Evolutionary conservation across 129 eudicot genomes (phyloP).

Genomic region (Saussurea involucrata): DNA sequence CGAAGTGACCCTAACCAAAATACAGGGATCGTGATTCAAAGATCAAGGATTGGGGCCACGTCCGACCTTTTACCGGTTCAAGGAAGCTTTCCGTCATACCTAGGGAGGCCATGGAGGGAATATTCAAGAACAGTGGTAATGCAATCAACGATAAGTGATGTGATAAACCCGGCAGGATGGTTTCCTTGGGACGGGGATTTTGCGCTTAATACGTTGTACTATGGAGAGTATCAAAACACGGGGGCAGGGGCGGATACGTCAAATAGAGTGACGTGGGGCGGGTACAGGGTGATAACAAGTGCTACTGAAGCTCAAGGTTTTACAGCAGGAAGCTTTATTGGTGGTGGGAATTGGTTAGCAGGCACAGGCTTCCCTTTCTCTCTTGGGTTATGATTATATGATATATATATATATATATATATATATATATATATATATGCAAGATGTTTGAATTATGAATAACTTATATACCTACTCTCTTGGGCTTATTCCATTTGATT

Average conservation of each 20-base stretch:
- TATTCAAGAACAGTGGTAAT: conserved; percentile 77
- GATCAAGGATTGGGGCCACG: conserved; percentile 58
- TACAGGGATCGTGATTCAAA: conserved; percentile 81
- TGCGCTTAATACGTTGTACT: conserved; percentile 60
- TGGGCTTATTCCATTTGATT: neutral
- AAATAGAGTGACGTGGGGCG: conserved; percentile 62
- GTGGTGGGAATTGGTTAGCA: conserved; percentile 63
- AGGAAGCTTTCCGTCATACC: conserved; percentile 49
- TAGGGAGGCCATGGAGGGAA: conserved; percentile 84
- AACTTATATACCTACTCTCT: too few species aligned
- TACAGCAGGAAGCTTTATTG: conserved; percentile 54
- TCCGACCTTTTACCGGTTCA: conserved; percentile 56
- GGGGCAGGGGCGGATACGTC: conserved; percentile 71
- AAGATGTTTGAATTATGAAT: neutral
- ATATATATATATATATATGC: too few species aligned
- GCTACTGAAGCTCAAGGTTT: conserved; percentile 55
- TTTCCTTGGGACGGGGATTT: conserved; percentile 60
- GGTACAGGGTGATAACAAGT: conserved; percentile 58
- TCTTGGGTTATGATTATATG: conserved; percentile 42
- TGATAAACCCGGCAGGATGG: conserved; percentile 81
- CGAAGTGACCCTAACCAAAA: conserved; percentile 84
- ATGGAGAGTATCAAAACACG: conserved; percentile 64
- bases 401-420: too few species aligned
- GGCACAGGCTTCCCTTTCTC: conserved; percentile 67
- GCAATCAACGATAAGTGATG: conserved; percentile 51